These are phyloP conservation scores for Fusarium kyushuense DNA, from an alignment of 2,329 filamentous ascomycete species.

Conservation along the genomic window DNA sequence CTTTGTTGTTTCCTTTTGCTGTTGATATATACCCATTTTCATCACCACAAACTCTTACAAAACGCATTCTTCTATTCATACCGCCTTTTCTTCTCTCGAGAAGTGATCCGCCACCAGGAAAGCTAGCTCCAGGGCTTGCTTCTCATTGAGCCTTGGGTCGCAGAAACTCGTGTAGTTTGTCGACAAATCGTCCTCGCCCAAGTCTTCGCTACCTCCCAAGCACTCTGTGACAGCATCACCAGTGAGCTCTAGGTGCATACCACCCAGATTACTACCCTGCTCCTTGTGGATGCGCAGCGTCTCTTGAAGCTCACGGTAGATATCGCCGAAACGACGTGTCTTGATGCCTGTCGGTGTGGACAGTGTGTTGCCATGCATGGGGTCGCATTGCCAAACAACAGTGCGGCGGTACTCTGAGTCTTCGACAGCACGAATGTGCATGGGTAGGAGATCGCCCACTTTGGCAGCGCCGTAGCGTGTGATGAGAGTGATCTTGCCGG, in stretches of 20 bases:
- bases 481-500: slow-evolving; percentile 95
- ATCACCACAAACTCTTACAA: background rate
- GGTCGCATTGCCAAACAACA: slow-evolving; percentile 98
- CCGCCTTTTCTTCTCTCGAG: slow-evolving; percentile 52
- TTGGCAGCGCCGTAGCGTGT: slow-evolving; percentile 90
- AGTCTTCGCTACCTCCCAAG: slow-evolving; percentile 85
- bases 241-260: slow-evolving; percentile 94
- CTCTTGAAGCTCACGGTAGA: slow-evolving; percentile 86
- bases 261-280: slow-evolving; percentile 87
- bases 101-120: slow-evolving; percentile 92
- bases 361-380: slow-evolving; percentile 90
- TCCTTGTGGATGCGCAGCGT: slow-evolving; percentile 87
- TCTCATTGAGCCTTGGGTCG: slow-evolving; percentile 95
- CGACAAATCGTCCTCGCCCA: slow-evolving; percentile 88
- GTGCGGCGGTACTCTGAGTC: slow-evolving; percentile 73
- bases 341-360: slow-evolving; percentile 84
- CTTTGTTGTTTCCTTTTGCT: background rate
- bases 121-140: slow-evolving; percentile 94
- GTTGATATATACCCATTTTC: background rate
- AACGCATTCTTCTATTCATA: background rate
- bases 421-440: slow-evolving; percentile 90
- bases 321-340: slow-evolving; percentile 90
- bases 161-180: slow-evolving; percentile 97
- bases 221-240: slow-evolving; percentile 98
- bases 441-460: slow-evolving; percentile 80